Base-by-base conservation (phyloP, 2,329 filamentous ascomycete genomes). In the Beauveria caledonica region DNA sequence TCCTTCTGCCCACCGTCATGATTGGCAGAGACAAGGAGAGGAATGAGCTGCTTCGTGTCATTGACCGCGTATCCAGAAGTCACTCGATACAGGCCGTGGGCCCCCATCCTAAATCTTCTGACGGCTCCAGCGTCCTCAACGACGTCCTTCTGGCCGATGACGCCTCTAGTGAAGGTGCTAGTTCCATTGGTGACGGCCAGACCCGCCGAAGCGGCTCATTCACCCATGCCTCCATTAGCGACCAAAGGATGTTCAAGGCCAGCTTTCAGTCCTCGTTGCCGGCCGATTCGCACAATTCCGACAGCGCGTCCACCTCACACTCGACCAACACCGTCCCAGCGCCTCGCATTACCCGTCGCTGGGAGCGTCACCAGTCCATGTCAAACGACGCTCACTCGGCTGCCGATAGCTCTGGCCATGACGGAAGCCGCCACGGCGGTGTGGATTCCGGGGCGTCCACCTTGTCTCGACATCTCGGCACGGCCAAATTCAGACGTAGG, bases 1-100 rank as follows among this genome's bases (percentile, higher is more conserved):
- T 97, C 74, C 88, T 92, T 65, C 80, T 97, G 21, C 93, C 93
- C 0, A 83, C 85, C 0, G 80, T 81, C 61, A 91, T 95, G 80
- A 89, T 96, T 64, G 93, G 93, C 3, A 84, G 92, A 40, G 80
- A 87, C 33, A 78, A 83, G 63, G 90, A 96, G 70, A 85, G 85
- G 46, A 79, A 86, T 51, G 82, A 83, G 42, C 83, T 97, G 9
- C 74, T 92, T 44, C 82, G 80, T 65, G 82, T 94, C 40, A 90
- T 97, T 54, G 87, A 95, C 64, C 86, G 85, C 51, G 87, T 92
- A 53, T 84, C 89, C 21, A 85, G 80, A 68, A 86, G 81, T 39
- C 88, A 92, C 61, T 69, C 77, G 9, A 68, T 80, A 49, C 74
- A 71, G 54, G 73, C 76, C 52, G 78, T 73, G 48, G 73, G 74